phyloP scores from a whole-genome alignment of 345 rosid genomes.

The Arabidopsis suecica region DNA sequence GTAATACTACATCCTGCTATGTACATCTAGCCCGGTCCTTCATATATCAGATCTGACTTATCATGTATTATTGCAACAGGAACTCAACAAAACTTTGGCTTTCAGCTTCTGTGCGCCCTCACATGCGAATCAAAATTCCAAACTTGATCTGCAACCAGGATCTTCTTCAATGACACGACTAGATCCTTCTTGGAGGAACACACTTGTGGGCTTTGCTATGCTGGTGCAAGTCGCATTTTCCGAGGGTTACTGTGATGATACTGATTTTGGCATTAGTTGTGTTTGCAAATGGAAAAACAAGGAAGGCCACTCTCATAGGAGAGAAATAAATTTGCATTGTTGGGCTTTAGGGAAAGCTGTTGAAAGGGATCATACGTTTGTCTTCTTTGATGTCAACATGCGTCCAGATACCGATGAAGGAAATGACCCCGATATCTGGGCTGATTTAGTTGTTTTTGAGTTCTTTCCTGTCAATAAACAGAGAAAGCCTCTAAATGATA shows the following conservation, averaged over 20 bases:
- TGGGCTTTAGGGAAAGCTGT: background rate
- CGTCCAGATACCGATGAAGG: background rate
- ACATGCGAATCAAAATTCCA: background rate
- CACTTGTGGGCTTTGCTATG: background rate
- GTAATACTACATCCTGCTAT: background rate
- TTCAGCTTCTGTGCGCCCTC: conserved; percentile 5
- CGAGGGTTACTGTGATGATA: background rate
- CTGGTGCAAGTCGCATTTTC: background rate
- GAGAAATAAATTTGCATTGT: background rate
- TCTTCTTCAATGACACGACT: background rate
- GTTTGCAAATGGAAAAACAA: background rate
- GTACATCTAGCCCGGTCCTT: background rate
- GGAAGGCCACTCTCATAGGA: background rate
- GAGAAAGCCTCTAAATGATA: background rate
- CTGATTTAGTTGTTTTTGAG: background rate
- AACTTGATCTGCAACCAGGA: background rate
- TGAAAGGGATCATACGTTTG: background rate
- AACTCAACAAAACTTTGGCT: background rate
- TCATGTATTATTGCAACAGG: background rate
- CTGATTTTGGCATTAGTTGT: background rate
- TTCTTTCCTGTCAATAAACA: background rate
- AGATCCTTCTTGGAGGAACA: background rate
- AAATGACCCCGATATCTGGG: background rate
- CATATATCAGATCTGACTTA: background rate
- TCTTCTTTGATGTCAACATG: background rate